Conservation (phyloP, 768 basidiomycete genomes). For the Termitomyces sp. region DNA sequence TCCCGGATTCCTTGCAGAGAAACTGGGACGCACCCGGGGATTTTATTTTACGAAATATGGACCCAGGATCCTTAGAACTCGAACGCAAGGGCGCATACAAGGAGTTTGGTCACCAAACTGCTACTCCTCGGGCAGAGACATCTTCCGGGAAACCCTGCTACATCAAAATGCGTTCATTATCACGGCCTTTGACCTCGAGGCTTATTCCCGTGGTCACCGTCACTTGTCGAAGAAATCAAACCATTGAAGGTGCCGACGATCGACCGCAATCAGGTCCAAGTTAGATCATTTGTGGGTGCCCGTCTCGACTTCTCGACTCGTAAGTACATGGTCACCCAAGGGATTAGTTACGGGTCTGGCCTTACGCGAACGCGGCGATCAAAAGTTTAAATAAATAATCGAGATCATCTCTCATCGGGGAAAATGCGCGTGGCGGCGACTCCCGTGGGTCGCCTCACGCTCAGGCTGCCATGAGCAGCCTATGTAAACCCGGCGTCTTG, state of each 20-base stretch:
- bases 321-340: too few species aligned
- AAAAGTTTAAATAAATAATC: conserved; percentile 1
- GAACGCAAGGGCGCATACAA: not conserved
- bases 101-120: not conserved
- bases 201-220: not conserved
- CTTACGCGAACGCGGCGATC: not conserved
- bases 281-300: not conserved
- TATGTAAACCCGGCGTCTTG: not conserved
- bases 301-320: too few species aligned
- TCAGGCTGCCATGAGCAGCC: not conserved
- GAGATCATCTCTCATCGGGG: not conserved
- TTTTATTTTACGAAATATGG: not conserved
- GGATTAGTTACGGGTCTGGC: too few species aligned
- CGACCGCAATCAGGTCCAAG: not conserved
- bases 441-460: not conserved
- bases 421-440: not conserved
- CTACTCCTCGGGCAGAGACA: not conserved
- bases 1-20: not conserved
- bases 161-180: not conserved
- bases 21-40: not conserved
- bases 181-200: not conserved
- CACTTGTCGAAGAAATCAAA: not conserved
- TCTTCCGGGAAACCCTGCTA: not conserved
- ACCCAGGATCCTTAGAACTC: not conserved
- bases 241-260: not conserved